phyloP scores from a whole-genome alignment of 176 grass and related monocot species.

The Juncus inflexus region DNA sequence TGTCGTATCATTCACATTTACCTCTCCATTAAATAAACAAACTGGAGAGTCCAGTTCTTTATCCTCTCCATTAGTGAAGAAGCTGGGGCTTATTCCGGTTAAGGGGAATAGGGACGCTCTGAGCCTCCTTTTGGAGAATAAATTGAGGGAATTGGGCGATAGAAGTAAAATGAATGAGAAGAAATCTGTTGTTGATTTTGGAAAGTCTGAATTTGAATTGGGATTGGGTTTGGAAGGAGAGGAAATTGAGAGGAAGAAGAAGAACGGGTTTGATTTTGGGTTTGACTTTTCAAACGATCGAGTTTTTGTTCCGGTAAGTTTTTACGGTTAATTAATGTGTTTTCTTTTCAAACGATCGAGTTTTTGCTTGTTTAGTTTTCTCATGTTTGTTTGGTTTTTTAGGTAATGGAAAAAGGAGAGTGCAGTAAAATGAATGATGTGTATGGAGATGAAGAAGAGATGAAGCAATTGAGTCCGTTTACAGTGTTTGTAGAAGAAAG shows the following conservation, averaged over 20 bases:
- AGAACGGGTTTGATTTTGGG: not conserved
- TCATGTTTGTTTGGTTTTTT: conserved; percentile 6
- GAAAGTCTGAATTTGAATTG: conserved; percentile 35
- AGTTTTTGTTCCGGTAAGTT: too few relatives aligned
- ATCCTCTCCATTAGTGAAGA: conserved; percentile 22
- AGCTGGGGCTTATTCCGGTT: conserved; percentile 30
- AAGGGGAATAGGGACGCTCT: conserved; percentile 64
- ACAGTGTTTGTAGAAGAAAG: conserved; percentile 55
- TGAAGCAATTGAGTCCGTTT: conserved; percentile 49
- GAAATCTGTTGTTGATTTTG: conserved; percentile 45
- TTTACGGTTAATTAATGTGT: not conserved
- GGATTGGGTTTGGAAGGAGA: conserved; percentile 1
- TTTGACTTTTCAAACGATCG: conserved; percentile 5
- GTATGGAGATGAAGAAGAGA: conserved; percentile 25
- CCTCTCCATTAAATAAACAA: conserved; percentile 61
- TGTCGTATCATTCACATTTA: conserved; percentile 89
- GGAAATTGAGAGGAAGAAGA: conserved; percentile 15
- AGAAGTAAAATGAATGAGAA: conserved; percentile 41
- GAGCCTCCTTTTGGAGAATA: conserved; percentile 70
- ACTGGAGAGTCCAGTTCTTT: conserved; percentile 17
- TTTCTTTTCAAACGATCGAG: conserved; percentile 7
- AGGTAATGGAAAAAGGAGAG: conserved; percentile 53
- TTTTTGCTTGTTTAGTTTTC: not conserved
- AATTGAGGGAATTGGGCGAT: conserved; percentile 62
- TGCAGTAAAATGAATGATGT: conserved; percentile 36